Evolutionary conservation across 495 filamentous ascomycete genomes (phyloP), one percentile per base, ranked within the genome.

Genomic region (Xylaria venustula): DNA sequence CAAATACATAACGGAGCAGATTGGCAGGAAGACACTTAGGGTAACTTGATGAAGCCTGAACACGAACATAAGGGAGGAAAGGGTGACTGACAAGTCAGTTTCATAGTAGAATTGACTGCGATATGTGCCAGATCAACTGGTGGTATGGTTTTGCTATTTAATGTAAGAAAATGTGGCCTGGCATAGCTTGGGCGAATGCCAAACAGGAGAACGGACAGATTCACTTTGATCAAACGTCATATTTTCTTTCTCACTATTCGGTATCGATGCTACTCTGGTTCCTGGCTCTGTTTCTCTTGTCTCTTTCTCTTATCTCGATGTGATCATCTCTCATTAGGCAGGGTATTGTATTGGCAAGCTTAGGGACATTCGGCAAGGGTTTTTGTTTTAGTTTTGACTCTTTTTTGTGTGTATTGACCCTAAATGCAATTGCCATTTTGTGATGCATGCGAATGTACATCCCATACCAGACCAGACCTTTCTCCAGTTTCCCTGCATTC

Each of bases 391-490:
- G n/a, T n/a, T 11, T 34, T 34, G 5, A 34, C 30, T 53, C 28
- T 42, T 53, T 51, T 60, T 32, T 48, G 32, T 52, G 51, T 28
- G 47, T 47, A 47, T 58, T 60, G 48, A 45, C 58, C 48, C 48
- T 60, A 60, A 60, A 60, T 60, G 58, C 58, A 60, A 53, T 60
- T 60, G 58, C 58, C 58, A 60, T 53, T 53, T 60, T 5, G 48
- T 60, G 58, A 60, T 53, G 58, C 48, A 60, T 60, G 58, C 47
- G 48, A 60, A 60, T 60, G 48, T 60, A 60, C 58, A 60, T 60
- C 58, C 58, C 58, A 37, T 60, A 60, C 58, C 58, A 60, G 49
- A 60, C 58, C 58, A 53, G 58, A 60, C 47, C 58, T 19, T 60
- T 53, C 48, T 60, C 58, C 58, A 44, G 5, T 52, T 60, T 52